Evolutionary conservation across 75 land plant species (phyloP).

Genomic region (Selaginella tamariscina): DNA sequence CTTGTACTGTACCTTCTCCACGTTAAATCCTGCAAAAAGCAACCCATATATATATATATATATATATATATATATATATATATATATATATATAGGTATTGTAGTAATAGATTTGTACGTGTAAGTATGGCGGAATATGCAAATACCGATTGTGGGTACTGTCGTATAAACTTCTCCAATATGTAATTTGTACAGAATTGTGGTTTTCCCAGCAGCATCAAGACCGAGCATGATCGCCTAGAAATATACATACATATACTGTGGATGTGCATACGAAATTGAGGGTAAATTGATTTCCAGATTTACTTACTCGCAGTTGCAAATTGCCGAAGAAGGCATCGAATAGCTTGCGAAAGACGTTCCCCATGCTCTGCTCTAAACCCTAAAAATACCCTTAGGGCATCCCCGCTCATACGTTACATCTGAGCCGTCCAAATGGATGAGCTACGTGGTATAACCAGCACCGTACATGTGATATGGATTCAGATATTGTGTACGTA

Average conservation of each 20-base stretch:
- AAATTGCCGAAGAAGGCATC: conserved; percentile 69
- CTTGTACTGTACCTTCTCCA: conserved; percentile 38
- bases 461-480: too few relatives aligned
- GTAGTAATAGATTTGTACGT: too few relatives aligned
- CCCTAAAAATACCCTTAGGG: too few relatives aligned
- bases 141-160: conserved; percentile 78
- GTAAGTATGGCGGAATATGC: too few relatives aligned
- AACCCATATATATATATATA: neutral
- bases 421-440: too few relatives aligned
- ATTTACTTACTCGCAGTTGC: conserved; percentile 60
- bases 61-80: too few relatives aligned
- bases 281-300: neutral
- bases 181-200: conserved; percentile 69
- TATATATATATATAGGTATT: too few relatives aligned
- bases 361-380: conserved; percentile 12
- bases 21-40: conserved; percentile 24
- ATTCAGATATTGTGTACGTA: too few relatives aligned
- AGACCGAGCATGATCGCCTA: conserved; percentile 79
- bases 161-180: conserved; percentile 80
- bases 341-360: conserved; percentile 64
- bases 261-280: neutral
- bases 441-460: too few relatives aligned
- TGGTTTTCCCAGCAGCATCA: conserved; percentile 81
- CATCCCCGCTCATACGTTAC: too few relatives aligned
- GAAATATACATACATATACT: neutral